These are phyloP conservation scores for Acanthamoeba healyi DNA, from an alignment of 208 protist genomes.

Conservation along the genomic window DNA sequence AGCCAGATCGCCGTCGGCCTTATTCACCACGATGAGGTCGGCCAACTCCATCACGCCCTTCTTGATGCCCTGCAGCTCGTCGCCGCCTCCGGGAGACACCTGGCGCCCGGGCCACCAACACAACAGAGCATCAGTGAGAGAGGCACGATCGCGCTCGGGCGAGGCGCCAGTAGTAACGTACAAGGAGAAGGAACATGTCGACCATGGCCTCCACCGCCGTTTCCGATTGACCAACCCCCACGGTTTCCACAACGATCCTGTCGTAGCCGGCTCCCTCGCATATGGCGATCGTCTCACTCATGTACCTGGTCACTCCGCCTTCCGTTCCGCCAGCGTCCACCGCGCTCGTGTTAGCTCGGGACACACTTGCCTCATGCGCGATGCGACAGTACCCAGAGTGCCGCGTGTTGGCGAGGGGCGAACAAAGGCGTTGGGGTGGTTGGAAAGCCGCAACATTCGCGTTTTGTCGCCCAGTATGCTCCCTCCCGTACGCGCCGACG, in stretches of 20 bases:
- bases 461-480: constrained; percentile 97
- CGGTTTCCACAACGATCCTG: constrained; percentile 96
- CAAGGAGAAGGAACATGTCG: constrained; percentile 94
- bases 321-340: background rate
- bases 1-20: constrained; percentile 92
- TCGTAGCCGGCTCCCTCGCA: constrained; percentile 95
- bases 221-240: constrained; percentile 95
- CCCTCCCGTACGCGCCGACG: constrained; percentile 92
- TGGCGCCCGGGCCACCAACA: background rate
- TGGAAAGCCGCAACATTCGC: constrained; percentile 94
- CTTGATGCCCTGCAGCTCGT: constrained; percentile 92
- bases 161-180: too few species aligned
- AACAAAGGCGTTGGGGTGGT: constrained; percentile 92
- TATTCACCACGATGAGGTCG: constrained; percentile 96
- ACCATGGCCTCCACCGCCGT: constrained; percentile 93
- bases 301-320: constrained; percentile 93
- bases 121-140: background rate
- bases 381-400: constrained; percentile 89
- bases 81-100: constrained; percentile 92
- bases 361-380: background rate
- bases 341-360: too few species aligned
- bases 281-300: constrained; percentile 94
- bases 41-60: constrained; percentile 95
- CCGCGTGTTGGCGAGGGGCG: constrained; percentile 94
- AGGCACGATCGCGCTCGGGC: too few species aligned